These are phyloP conservation scores for Fusarium graminum DNA, from an alignment of 2,329 filamentous ascomycete genomes.

Conservation along the genomic window DNA sequence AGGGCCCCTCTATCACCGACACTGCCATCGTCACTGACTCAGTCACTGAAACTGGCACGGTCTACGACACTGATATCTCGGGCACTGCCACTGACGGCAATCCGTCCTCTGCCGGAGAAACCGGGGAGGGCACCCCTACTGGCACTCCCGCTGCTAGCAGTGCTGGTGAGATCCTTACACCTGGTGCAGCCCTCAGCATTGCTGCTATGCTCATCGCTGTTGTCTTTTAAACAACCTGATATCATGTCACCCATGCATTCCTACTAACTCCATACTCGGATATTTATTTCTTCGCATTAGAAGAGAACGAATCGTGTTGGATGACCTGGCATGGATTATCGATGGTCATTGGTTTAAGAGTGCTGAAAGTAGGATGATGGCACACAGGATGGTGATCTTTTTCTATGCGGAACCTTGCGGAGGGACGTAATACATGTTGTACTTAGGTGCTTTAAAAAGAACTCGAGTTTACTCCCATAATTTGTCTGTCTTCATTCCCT, in stretches of 20 bases:
- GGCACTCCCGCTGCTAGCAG: conserved; percentile 50
- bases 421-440: conserved; percentile 47
- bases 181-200: conserved; percentile 45
- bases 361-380: conserved; percentile 36
- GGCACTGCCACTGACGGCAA: conserved; percentile 32
- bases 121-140: conserved; percentile 42
- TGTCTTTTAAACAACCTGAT: conserved; percentile 45
- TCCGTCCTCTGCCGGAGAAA: conserved; percentile 36
- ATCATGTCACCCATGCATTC: conserved; percentile 28
- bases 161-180: conserved; percentile 46
- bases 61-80: conserved; percentile 26
- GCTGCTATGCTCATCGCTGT: conserved; percentile 47
- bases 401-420: conserved; percentile 35
- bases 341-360: conserved; percentile 30
- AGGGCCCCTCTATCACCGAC: conserved; percentile 36
- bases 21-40: conserved; percentile 33
- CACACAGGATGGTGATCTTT: conserved; percentile 44
- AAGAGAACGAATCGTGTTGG: conserved; percentile 34
- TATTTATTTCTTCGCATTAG: conserved; percentile 31
- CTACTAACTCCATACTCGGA: conserved; percentile 24
- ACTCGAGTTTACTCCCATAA: conserved; percentile 27
- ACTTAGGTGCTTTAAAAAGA: conserved; percentile 47
- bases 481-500: conserved; percentile 16
- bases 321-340: conserved; percentile 30
- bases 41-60: conserved; percentile 36